These are phyloP conservation scores for Scedosporium dehoogii DNA, from an alignment of 2,329 filamentous ascomycete species.

Conservation along the genomic window DNA sequence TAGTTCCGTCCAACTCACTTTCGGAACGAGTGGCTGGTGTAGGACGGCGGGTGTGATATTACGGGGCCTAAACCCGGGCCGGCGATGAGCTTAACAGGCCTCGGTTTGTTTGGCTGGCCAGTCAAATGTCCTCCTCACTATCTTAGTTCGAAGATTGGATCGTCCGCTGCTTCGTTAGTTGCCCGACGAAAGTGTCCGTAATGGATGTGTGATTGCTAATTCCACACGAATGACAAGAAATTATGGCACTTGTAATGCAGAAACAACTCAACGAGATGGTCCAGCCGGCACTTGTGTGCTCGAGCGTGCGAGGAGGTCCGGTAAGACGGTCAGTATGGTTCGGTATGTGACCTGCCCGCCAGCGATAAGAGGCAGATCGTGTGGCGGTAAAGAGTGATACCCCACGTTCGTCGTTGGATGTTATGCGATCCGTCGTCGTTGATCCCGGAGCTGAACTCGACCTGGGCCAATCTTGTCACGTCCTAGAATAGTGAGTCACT, in stretches of 20 bases:
- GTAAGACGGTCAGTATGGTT: background rate
- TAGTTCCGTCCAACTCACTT: background rate
- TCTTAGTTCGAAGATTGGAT: background rate
- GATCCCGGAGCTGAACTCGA: too few species aligned
- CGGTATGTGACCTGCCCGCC: background rate
- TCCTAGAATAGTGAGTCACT: too few species aligned
- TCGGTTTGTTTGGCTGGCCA: background rate
- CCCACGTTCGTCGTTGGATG: too few species aligned
- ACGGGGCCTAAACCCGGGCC: background rate
- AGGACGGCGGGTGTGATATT: background rate
- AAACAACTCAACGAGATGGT: background rate
- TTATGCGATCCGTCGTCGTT: too few species aligned
- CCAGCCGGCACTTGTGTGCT: background rate
- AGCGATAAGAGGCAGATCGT: background rate
- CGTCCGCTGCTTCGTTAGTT: too few species aligned
- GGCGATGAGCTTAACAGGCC: background rate
- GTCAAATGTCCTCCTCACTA: background rate
- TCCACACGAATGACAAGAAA: background rate
- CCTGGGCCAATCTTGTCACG: too few species aligned
- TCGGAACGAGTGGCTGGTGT: too few species aligned
- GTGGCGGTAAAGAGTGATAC: too few species aligned
- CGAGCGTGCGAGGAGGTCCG: background rate
- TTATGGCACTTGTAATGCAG: background rate
- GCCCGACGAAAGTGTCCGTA: too few species aligned
- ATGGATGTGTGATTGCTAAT: too few species aligned